Base-by-base conservation (phyloP, 768 basidiomycete genomes). In the Boletus fagicola region DNA sequence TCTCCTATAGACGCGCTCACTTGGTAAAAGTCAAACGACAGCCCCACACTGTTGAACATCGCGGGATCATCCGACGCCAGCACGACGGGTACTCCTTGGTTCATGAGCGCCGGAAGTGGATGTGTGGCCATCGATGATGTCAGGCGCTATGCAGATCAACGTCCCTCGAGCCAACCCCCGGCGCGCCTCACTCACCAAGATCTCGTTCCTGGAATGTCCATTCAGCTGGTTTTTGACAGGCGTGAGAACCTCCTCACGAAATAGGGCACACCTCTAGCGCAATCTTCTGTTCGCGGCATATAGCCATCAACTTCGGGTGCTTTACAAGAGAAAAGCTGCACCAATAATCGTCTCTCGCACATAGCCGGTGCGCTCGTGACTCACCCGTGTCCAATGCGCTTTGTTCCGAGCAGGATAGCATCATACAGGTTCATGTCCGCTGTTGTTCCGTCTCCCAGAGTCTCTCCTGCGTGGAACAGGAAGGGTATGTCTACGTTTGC, bases 121-220 rank as follows among this genome's bases (percentile, higher is more conserved):
- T 90, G 88, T 78, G 83, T 84, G 5, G 83, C 83, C 82, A 90
- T 90, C 16, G 87, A 88, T 9, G 87, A 83, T 11, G 87, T 86
- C 54, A 88, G 74, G 12, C 88, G 83, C 86, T 87, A n/a, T 16
- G 31, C n/a, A 61, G 30, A 28, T 49, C 30, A 52, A 31, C 33
- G 20, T 49, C 36, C 26, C 38, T 40, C 39, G 13, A 33, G 26
- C 13, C 8, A 26, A 35, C 42, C 42, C 24, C 20, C 47, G 8
- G 20, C 30, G 15, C 30, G 1, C 16, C 16, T 48, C 66, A 46
- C 46, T 56, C 64, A 88, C 86, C 68, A 90, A 68, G 38, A 90
- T 80, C 65, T 90, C 87, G 62, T 90, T 88, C 50, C 87, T 88
- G 16, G 20, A 0, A 28, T 24, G 35, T 28, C 36, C 30, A 57